Evolutionary conservation across 1,284 basidiomycete species (phyloP).

Genomic region (Lentinula novae-zelandiae): DNA sequence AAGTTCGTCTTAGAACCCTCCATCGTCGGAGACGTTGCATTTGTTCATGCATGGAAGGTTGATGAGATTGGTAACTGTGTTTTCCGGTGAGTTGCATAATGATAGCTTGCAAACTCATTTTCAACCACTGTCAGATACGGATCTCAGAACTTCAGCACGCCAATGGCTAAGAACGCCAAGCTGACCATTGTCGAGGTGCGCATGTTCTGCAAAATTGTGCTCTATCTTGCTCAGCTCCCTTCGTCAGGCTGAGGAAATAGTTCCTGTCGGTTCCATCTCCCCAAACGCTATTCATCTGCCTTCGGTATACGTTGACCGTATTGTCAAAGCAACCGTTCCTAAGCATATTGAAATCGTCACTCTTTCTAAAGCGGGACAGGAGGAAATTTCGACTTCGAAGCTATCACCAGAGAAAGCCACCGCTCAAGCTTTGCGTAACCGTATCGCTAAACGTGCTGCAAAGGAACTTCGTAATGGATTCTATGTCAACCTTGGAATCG

Average conservation of each 20-base stretch:
- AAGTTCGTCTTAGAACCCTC: slow-evolving; percentile 87
- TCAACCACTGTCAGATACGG: slow-evolving; percentile 56
- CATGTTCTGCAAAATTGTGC: neutral
- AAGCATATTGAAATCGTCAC: slow-evolving; percentile 82
- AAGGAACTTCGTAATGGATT: slow-evolving; percentile 90
- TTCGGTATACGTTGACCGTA: slow-evolving; percentile 85
- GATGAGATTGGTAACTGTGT: slow-evolving; percentile 88
- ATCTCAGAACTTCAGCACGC: slow-evolving; percentile 84
- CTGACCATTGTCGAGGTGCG: slow-evolving; percentile 87
- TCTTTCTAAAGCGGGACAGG: slow-evolving; percentile 46
- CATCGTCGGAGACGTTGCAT: slow-evolving; percentile 84
- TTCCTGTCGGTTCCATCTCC: slow-evolving; percentile 80
- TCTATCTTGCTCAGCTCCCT: neutral
- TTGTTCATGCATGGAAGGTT: slow-evolving; percentile 93
- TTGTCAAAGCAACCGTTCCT: slow-evolving; percentile 73
- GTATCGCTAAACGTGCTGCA: slow-evolving; percentile 84
- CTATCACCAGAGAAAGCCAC: slow-evolving; percentile 46
- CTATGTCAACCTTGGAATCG: slow-evolving; percentile 78
- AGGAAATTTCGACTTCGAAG: slow-evolving; percentile 21
- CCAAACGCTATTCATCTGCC: slow-evolving; percentile 85
- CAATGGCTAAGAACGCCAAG: slow-evolving; percentile 88
- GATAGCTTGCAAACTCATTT: neutral
- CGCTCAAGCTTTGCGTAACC: slow-evolving; percentile 56
- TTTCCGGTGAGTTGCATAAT: slow-evolving; percentile 59
- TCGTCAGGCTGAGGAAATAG: slow-evolving; percentile 83